Conservation (phyloP, 2,329 filamentous ascomycete genomes). For the Sarocladium brachiariae region DNA sequence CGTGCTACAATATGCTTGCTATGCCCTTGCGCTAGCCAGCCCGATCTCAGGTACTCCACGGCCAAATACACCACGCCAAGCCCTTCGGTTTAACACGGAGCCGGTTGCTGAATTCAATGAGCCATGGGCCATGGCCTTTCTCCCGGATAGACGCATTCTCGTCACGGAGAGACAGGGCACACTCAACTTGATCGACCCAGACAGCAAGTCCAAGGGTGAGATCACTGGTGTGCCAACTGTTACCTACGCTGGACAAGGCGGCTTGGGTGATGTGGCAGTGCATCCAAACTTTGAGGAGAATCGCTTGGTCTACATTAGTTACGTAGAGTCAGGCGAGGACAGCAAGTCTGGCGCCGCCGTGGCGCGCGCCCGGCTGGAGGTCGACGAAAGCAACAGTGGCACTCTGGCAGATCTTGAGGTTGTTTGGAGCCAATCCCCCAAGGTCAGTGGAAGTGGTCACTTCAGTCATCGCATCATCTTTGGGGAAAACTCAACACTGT, state of each 20-base stretch:
- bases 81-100: neutral
- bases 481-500: slow-evolving; percentile 21
- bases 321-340: slow-evolving; percentile 19
- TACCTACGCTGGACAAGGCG: slow-evolving; percentile 25
- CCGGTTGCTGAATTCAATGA: neutral
- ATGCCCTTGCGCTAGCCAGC: too few species aligned
- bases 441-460: slow-evolving; percentile 13
- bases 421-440: slow-evolving; percentile 26
- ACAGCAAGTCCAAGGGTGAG: slow-evolving; percentile 19
- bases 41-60: neutral
- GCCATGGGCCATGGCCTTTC: slow-evolving; percentile 22
- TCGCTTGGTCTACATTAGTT: slow-evolving; percentile 25
- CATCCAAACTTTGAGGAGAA: slow-evolving; percentile 26
- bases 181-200: slow-evolving; percentile 23
- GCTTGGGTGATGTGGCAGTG: slow-evolving; percentile 25
- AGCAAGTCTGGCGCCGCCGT: slow-evolving; percentile 21
- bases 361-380: slow-evolving; percentile 24
- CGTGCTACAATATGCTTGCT: too few species aligned
- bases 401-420: slow-evolving; percentile 22
- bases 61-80: neutral
- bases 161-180: slow-evolving; percentile 25
- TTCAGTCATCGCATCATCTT: slow-evolving; percentile 27
- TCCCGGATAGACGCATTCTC: slow-evolving; percentile 25
- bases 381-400: slow-evolving; percentile 20
- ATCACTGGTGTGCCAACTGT: slow-evolving; percentile 26